phyloP scores from a whole-genome alignment of 495 filamentous ascomycete genomes.

The Penicillium goetzii region DNA sequence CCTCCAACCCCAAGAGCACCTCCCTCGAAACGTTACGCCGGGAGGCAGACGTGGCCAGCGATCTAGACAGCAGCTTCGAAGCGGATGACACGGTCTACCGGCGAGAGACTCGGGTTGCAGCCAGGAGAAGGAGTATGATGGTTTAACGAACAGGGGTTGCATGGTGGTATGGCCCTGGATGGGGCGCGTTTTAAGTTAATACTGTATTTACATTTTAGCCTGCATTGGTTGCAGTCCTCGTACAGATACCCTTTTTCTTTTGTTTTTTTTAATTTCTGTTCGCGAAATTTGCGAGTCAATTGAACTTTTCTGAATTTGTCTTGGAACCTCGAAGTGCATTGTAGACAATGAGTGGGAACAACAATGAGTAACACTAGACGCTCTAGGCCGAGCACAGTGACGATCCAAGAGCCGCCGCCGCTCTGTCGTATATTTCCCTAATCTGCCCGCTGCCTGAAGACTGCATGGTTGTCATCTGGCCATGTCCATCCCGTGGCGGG shows the following conservation, averaged over 20 bases:
- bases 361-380: background rate
- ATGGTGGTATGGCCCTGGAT: background rate
- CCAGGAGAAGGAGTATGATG: slow-evolving; percentile 58
- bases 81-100: slow-evolving; percentile 17
- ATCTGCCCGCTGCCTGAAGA: background rate
- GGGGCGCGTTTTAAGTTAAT: slow-evolving; percentile 6
- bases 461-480: background rate
- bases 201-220: slow-evolving; percentile 15
- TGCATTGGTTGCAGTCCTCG: slow-evolving; percentile 21
- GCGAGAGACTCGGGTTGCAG: slow-evolving; percentile 42
- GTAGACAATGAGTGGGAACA: background rate
- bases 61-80: slow-evolving; percentile 18
- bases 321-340: background rate
- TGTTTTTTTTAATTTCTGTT: background rate
- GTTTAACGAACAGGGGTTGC: slow-evolving; percentile 29
- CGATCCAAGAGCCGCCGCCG: no score
- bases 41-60: slow-evolving; percentile 14
- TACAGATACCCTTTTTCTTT: slow-evolving; percentile 32
- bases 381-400: background rate
- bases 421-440: background rate
- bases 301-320: slow-evolving; percentile 10
- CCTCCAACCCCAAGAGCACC: slow-evolving; percentile 38
- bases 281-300: slow-evolving; percentile 10
- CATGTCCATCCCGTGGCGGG: background rate
- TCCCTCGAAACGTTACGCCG: slow-evolving; percentile 11